Conservation (phyloP, 768 basidiomycete genomes). For the Lanmaoa pseudosensibilis region DNA sequence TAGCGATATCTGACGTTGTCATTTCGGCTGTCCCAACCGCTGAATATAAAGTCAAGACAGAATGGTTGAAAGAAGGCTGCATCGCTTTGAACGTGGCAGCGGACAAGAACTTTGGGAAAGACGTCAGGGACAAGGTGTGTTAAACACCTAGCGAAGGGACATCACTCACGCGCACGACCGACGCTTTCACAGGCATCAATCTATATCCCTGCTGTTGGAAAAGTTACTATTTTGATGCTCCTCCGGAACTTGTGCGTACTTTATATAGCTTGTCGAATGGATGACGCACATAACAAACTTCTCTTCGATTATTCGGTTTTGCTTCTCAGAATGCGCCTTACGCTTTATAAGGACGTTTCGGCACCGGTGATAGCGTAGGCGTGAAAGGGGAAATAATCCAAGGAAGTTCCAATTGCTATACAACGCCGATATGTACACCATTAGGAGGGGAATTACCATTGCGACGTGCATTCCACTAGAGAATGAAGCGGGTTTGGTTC, state of each 20-base stretch:
- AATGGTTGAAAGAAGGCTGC: slow-evolving; percentile 90
- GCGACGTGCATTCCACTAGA: slow-evolving; percentile 20
- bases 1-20: slow-evolving; percentile 87
- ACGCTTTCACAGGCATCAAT: slow-evolving; percentile 63
- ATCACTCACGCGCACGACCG: slow-evolving; percentile 10
- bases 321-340: slow-evolving; percentile 29
- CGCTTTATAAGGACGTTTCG: slow-evolving; percentile 23
- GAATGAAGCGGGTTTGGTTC: slow-evolving; percentile 12
- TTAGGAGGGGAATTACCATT: slow-evolving; percentile 31
- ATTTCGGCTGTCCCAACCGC: slow-evolving; percentile 89
- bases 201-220: slow-evolving; percentile 95
- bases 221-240: slow-evolving; percentile 97
- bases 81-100: slow-evolving; percentile 90
- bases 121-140: slow-evolving; percentile 86
- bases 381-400: slow-evolving; percentile 15
- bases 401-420: slow-evolving; percentile 23
- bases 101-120: slow-evolving; percentile 95
- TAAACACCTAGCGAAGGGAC: neutral
- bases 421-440: slow-evolving; percentile 36
- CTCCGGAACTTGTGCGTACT: slow-evolving; percentile 83
- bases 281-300: slow-evolving; percentile 5
- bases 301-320: neutral
- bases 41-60: slow-evolving; percentile 86
- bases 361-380: neutral
- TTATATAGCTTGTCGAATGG: neutral